A percentile compares a stretch with the other conserved stretches of the same genome.
Conservation (phyloP, 1,284 basidiomycete species). For the Fomes fomentarius region DNA sequence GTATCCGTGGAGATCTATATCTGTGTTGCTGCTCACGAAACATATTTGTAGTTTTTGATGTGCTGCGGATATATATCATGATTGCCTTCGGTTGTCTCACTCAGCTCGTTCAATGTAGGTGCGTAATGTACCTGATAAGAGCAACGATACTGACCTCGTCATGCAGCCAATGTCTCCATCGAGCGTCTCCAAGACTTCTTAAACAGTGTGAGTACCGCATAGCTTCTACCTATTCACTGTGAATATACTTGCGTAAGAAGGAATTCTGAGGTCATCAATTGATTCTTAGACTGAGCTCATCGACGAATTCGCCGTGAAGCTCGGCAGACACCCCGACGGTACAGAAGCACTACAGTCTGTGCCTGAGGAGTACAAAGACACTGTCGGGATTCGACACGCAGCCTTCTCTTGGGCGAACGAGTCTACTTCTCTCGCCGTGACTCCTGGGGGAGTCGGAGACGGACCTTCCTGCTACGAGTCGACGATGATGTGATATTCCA, state of each 20-base stretch:
- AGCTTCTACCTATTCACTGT: no score
- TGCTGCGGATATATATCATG: slow-evolving; percentile 38
- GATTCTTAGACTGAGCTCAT: slow-evolving; percentile 48
- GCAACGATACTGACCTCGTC: no score
- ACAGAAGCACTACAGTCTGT: slow-evolving; percentile 1
- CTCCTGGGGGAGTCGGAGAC: slow-evolving; percentile 28
- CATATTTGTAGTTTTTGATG: slow-evolving; percentile 36
- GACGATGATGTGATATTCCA: slow-evolving; percentile 62
- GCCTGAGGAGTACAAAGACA: slow-evolving; percentile 21
- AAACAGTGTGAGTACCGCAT: slow-evolving; percentile 38
- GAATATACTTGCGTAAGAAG: no score
- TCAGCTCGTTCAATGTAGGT: slow-evolving; percentile 29
- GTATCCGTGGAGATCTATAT: no score
- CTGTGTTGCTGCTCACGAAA: no score
- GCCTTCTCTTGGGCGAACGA: slow-evolving; percentile 45
- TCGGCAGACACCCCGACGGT: no score
- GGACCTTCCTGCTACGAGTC: slow-evolving; percentile 52
- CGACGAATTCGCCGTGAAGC: slow-evolving; percentile 45
- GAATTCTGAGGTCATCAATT: background rate
- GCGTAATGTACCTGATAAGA: background rate
- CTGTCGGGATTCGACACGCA: slow-evolving; percentile 45
- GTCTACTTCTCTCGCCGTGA: slow-evolving; percentile 26
- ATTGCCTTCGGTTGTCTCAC: slow-evolving; percentile 37
- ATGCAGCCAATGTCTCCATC: slow-evolving; percentile 47
- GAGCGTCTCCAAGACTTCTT: slow-evolving; percentile 52